Evolutionary conservation across 139 green algal species (phyloP).

Genomic region (Micromonas commoda): DNA sequence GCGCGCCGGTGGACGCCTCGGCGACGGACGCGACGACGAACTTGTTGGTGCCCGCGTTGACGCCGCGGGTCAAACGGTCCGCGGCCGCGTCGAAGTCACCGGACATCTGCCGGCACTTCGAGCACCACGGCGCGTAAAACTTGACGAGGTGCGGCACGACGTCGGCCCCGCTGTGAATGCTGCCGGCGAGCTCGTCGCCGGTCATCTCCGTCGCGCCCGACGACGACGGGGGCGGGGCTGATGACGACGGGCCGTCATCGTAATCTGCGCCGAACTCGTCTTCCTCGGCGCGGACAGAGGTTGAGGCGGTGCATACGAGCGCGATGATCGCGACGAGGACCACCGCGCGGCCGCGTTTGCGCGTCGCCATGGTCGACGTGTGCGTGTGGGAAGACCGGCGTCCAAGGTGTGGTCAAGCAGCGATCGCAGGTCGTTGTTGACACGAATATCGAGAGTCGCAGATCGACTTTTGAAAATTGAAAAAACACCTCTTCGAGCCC

Average conservation of each 20-base stretch:
- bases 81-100: conserved; percentile 18
- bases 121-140: conserved; percentile 30
- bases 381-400: too few species aligned
- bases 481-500: too few species aligned
- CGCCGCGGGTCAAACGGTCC: neutral
- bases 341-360: neutral
- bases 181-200: neutral
- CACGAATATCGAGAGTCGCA: too few species aligned
- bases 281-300: neutral
- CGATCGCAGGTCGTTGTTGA: too few species aligned
- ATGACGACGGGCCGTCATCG: neutral
- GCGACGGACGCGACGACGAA: neutral
- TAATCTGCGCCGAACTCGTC: neutral
- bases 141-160: conserved; percentile 30
- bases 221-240: neutral
- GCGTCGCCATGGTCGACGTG: neutral
- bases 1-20: neutral
- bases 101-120: conserved; percentile 24
- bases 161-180: neutral
- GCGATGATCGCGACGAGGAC: neutral
- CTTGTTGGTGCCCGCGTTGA: neutral
- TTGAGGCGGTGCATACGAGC: neutral
- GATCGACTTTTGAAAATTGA: too few species aligned
- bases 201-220: neutral
- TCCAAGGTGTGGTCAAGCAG: too few species aligned